Conservation (phyloP, 2,329 filamentous ascomycete genomes). For the Fusarium foetens region DNA sequence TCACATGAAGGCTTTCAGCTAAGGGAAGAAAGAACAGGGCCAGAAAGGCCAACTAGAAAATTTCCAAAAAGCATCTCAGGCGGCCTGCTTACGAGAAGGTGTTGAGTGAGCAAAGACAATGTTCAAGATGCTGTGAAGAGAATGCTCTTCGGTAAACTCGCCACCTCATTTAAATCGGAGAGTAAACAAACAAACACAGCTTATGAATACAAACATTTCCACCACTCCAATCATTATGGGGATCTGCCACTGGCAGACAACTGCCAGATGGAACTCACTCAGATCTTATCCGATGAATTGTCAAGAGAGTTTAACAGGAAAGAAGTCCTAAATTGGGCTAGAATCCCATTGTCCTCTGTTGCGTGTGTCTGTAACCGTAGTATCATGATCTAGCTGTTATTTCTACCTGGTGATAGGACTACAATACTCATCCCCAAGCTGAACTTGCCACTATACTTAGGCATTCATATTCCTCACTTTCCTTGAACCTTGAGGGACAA, state of each 20-base stretch:
- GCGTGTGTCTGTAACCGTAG: not conserved
- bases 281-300: not conserved
- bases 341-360: fast-evolving
- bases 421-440: not conserved
- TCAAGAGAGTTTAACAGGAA: not conserved
- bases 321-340: too few species aligned
- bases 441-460: not conserved
- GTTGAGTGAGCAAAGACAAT: not conserved
- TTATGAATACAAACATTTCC: not conserved
- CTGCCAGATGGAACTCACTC: not conserved
- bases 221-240: not conserved
- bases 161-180: not conserved
- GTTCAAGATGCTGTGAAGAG: not conserved
- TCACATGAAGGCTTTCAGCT: not conserved
- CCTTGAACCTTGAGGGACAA: not conserved
- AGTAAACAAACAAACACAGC: not conserved
- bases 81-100: not conserved
- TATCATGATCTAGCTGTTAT: too few species aligned
- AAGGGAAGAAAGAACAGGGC: not conserved
- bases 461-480: not conserved
- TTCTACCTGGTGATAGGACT: too few species aligned
- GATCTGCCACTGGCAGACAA: slow-evolving; percentile 10
- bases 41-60: not conserved
- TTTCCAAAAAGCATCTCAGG: slow-evolving; percentile 2
- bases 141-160: too few species aligned